Base-by-base conservation (phyloP, 257 asterid species). In the Avicennia marina region DNA sequence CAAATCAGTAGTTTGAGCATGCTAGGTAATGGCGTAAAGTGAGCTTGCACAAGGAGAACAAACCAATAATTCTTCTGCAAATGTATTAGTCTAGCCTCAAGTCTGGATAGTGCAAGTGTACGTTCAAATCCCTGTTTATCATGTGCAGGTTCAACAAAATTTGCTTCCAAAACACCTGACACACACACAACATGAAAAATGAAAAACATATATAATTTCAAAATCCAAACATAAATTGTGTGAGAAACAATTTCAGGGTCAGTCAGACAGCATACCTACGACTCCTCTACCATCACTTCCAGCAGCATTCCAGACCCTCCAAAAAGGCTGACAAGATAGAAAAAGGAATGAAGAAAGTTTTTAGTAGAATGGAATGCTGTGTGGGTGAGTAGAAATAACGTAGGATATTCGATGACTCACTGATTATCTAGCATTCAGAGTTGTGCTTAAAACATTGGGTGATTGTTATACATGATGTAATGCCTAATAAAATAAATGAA, bases 281-380 rank as follows among this genome's bases (percentile, higher is more conserved):
- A 81, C 95, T 16, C 95, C 97, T 34, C 94, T 78, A 54, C 97
- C 97, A 69, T 81, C 80, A 58, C 95, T 89, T 48, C 97, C 95
- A 8, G 97, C 89, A 58, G 95, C 82, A 62, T 78, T 83, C 95
- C 95, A 89, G 17, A 83, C 87, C 64, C 97, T 83, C 95, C 95
- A 89, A 50, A 89, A 89, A 17, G 95, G 89, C 94, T 87, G 81
- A 29, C n/a, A 53, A 11, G 7, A 42, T 18, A 34, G 6, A 19
- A 15, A 6, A 17, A 20, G 7, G 39, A 13, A 31, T 12, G 32
- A 46, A 25, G 16, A 36, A 6, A 38, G 24, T 5, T 32, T 8
- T 27, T 36, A 31, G 49, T 27, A 36, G 7, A 44, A 6, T 26
- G n/a, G 22, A 38, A 24, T 18, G 6, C 4, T 16, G 3, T 6